Evolutionary conservation across 2,329 filamentous ascomycete species (phyloP), one percentile per base, ranked within the genome.

Genomic region (Simplicillium aogashimaense): DNA sequence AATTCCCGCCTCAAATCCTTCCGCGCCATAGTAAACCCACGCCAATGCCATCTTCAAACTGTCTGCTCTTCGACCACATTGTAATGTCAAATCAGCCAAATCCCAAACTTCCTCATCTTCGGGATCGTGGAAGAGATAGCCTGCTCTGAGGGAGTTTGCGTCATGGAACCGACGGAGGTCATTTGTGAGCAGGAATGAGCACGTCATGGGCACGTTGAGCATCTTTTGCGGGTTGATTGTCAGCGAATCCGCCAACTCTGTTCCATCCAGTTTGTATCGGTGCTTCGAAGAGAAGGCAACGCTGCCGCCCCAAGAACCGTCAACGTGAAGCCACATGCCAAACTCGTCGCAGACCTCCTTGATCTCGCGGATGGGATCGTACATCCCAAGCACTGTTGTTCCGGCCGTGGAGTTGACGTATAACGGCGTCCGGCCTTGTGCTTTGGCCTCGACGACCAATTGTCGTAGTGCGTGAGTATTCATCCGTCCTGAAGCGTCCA

Each of bases 141-240:
- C 87, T 0, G 90, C 92, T 0, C 81, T 81, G 3, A 95, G 72
- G 2, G 84, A 94, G 63, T 95, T 95, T 11, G 88, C 88, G 35
- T 64, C 67, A 59, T 94, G 83, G 59, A 97, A 94, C 18, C 82
- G 65, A 39, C 72, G 67, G 54, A 94, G 63, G 56, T 97, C 89
- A 3, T 75, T 73, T 0, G 78, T 83, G 9, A 98, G 72, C 4
- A 98, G 73, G 65, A 94, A 95, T 0, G 83, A 89, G 64, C 89
- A 97, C 0, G 89, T 95, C 34, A 94, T 67, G 0, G 92, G 90
- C 3, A 87, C 85, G 42, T 86, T 86, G 56, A 97, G 75, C 92
- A 97, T 97, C 66, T 97, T 97, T 65, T 98, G 92, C 43, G 92
- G 89, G 60, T 94, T 95, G 38, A 95, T 75, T 1, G 88, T 86